These are phyloP conservation scores for Lactuca saligna DNA, from an alignment of 129 eudicot species.

Conservation along the genomic window DNA sequence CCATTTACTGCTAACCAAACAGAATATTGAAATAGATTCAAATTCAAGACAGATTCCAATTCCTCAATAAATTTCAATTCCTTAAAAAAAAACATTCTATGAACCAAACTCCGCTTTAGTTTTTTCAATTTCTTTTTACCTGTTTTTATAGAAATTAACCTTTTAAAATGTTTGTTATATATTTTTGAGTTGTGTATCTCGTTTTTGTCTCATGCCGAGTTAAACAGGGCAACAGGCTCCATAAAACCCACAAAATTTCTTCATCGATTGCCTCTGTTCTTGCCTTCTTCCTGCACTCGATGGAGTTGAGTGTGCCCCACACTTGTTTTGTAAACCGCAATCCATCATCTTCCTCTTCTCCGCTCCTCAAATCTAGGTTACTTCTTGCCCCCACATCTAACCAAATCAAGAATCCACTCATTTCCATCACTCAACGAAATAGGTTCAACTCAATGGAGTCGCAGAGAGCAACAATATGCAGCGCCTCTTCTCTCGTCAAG, in stretches of 20 bases:
- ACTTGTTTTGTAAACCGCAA: not conserved
- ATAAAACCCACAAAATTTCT: not conserved
- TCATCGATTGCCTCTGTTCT: not conserved
- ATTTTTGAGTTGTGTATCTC: too few species aligned
- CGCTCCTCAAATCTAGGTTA: conserved; percentile 8
- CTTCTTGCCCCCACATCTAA: conserved; percentile 3
- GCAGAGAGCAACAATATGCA: conserved; percentile 19
- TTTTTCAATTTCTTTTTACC: too few species aligned
- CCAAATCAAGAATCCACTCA: conserved; percentile 10
- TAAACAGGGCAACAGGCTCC: not conserved
- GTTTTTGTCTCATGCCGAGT: not conserved
- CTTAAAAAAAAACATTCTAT: too few species aligned
- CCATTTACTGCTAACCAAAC: too few species aligned
- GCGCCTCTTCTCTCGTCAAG: conserved; percentile 19
- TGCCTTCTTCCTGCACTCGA: not conserved
- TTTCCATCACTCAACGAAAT: conserved; percentile 21
- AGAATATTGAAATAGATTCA: too few species aligned
- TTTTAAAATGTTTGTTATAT: too few species aligned
- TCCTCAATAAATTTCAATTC: too few species aligned
- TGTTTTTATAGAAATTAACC: too few species aligned
- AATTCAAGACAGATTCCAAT: too few species aligned
- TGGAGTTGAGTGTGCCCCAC: conserved; percentile 26
- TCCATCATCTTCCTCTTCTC: conserved; percentile 19
- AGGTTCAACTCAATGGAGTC: conserved; percentile 15
- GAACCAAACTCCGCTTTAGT: too few species aligned